Percentiles rank a stretch among this genome's conserved stretches.
phyloP scores from a whole-genome alignment of 2,329 filamentous ascomycete genomes.

The Raffaelea albimanens region DNA sequence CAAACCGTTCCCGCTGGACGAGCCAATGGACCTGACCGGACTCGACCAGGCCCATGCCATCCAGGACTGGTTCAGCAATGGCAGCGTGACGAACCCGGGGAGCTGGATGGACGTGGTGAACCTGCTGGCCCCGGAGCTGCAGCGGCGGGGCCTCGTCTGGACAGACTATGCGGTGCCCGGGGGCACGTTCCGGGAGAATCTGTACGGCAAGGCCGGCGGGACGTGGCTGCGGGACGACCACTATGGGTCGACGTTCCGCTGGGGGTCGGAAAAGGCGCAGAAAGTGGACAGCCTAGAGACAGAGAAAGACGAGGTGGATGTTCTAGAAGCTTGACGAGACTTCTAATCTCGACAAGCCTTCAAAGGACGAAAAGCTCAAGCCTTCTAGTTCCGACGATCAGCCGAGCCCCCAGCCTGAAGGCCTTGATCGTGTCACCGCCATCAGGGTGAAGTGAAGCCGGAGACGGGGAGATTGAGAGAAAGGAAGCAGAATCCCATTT shows the following conservation, averaged over 20 bases:
- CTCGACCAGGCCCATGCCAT: conserved; percentile 27
- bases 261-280: no score
- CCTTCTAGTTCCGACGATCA: no score
- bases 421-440: no score
- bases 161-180: conserved; percentile 32
- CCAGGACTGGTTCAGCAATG: conserved; percentile 59
- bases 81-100: conserved; percentile 30
- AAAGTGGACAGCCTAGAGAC: no score
- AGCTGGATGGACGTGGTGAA: conserved; percentile 56
- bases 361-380: no score
- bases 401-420: no score
- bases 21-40: conserved; percentile 24
- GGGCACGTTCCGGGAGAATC: conserved; percentile 33
- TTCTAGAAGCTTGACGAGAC: no score
- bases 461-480: no score
- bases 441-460: no score
- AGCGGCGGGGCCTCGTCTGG: conserved; percentile 46
- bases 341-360: no score
- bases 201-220: conserved; percentile 25
- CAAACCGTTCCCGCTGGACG: conserved; percentile 24
- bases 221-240: conserved; percentile 26
- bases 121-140: conserved; percentile 53
- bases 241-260: not conserved
- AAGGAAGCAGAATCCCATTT: no score
- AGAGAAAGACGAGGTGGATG: no score